Evolutionary conservation across 1,139 yeast species (phyloP).

Genomic region (Yamadazyma trypodendri): DNA sequence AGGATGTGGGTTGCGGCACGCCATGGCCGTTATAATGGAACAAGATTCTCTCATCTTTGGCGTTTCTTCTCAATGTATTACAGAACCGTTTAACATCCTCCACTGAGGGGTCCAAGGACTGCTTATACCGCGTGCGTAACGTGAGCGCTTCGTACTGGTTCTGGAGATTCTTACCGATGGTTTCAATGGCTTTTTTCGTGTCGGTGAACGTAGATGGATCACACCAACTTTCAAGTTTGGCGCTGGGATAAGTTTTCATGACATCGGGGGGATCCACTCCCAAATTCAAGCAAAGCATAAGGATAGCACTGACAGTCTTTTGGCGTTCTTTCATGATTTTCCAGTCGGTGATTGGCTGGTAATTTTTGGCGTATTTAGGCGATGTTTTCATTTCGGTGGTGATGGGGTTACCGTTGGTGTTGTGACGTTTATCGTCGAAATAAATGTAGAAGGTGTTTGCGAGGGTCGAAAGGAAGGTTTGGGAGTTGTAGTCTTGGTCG

Average conservation of each 20-base stretch:
- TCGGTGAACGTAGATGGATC: conserved; percentile 85
- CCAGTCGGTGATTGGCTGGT: conserved; percentile 85
- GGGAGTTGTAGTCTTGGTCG: conserved; percentile 64
- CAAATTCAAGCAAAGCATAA: conserved; percentile 82
- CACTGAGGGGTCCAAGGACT: conserved; percentile 89
- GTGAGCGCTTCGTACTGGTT: conserved; percentile 87
- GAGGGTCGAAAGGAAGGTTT: conserved; percentile 61
- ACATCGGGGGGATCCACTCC: conserved; percentile 99
- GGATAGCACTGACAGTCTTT: conserved; percentile 92
- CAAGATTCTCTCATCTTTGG: conserved; percentile 85
- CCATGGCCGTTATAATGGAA: conserved; percentile 99
- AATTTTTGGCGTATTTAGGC: conserved; percentile 46
- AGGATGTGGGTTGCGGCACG: conserved; percentile 94
- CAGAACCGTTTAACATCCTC: conserved; percentile 94
- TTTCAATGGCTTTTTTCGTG: conserved; percentile 87
- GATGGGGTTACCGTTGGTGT: conserved; percentile 86
- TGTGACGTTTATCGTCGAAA: conserved; percentile 87
- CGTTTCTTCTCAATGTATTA: conserved; percentile 81
- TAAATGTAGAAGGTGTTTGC: conserved; percentile 77
- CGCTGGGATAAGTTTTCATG: conserved; percentile 91
- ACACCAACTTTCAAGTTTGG: conserved; percentile 90
- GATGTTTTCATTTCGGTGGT: conserved; percentile 49
- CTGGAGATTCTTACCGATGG: conserved; percentile 85
- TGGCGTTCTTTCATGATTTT: conserved; percentile 85
- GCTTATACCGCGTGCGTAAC: conserved; percentile 85